Evolutionary conservation across 345 rosid genomes (phyloP), one percentile per base, ranked within the genome.

Genomic region (Bruguiera parviflora): DNA sequence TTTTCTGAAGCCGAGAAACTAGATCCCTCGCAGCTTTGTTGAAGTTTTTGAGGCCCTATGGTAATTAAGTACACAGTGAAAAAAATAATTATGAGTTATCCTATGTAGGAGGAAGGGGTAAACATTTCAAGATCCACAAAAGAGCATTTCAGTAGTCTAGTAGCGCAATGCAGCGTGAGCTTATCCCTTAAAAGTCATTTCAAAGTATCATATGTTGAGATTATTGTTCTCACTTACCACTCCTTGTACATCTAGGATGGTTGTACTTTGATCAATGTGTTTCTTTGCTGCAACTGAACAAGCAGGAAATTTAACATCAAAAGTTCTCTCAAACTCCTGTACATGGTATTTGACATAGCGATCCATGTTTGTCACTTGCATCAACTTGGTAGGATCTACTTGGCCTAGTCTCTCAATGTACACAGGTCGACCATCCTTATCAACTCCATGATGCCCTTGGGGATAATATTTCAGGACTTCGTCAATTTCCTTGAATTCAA

Each of bases 191-290:
- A 47, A 49, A 32, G 49, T 13, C 28, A 51, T 60, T 10, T 6
- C 6, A 25, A 35, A 49, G 32, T 47, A 29, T 4, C 57, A 19
- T n/a, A 60, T 2, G 18, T 16, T 57, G 29, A 25, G 18, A 4
- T 39, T 15, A 47, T 43, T 43, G 27, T 58, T 71, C 57, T 43
- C 22, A 74, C 96, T 33, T 88, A 94, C 98, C 96, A 95, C 99
- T 88, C 99, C 96, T 73, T 92, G 96, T 70, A 95, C 99, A 82
- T 95, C 99, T 75, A 92, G 80, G 80, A 95, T 90, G 61, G 97
- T 95, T 57, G 99, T 92, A 72, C 97, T 95, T 75, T 92, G 97
- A 78, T 95, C 97, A 67, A 92, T 87, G 53, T 95, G 96, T 78
- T 63, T 88, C 75, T 85, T 86, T 53, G 96, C 93, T n/a, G 97